A percentile compares a stretch with the other conserved stretches of the same genome.
Evolutionary conservation across 1,139 yeast genomes (phyloP).

Genomic region (Blastobotrys serpentis): DNA sequence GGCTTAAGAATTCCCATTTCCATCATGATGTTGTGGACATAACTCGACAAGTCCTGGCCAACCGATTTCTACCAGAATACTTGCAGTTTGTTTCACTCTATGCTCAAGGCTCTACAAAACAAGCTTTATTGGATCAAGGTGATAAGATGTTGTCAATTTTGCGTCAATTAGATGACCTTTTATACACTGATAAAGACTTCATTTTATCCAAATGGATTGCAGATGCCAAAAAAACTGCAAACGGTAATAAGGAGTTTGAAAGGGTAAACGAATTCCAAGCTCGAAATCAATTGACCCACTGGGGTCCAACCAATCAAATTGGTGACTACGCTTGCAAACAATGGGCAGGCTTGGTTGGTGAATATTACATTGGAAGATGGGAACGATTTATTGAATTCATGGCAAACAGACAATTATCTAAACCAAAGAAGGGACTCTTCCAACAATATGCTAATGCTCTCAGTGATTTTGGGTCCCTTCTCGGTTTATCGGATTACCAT

Average conservation of each 20-base stretch:
- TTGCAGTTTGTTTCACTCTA: conserved; percentile 10
- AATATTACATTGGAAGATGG: conserved; percentile 22
- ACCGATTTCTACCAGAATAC: conserved; percentile 19
- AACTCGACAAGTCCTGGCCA: conserved; percentile 23
- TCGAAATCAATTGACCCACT: conserved; percentile 22
- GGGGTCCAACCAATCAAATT: conserved; percentile 23
- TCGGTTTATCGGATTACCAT: background rate
- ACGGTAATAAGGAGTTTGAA: conserved; percentile 13
- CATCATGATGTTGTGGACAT: conserved; percentile 24
- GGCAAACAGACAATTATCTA: background rate
- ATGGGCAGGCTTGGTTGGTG: conserved; percentile 25
- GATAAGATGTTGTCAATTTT: conserved; percentile 17
- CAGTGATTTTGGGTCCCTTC: background rate
- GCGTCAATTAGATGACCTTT: conserved; percentile 18
- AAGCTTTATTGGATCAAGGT: conserved; percentile 3
- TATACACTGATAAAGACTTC: conserved; percentile 21
- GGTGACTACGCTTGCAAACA: conserved; percentile 23
- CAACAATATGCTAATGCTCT: conserved; percentile 1
- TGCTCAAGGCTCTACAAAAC: conserved; percentile 4
- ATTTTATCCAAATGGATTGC: conserved; percentile 17
- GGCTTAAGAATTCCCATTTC: conserved; percentile 17
- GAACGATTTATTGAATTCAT: conserved; percentile 16
- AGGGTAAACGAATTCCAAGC: conserved; percentile 21
- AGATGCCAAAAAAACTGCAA: conserved; percentile 12
- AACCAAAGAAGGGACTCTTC: background rate